Base-by-base conservation (phyloP, 2,329 filamentous ascomycete genomes). In the Ophiostoma montium region DNA sequence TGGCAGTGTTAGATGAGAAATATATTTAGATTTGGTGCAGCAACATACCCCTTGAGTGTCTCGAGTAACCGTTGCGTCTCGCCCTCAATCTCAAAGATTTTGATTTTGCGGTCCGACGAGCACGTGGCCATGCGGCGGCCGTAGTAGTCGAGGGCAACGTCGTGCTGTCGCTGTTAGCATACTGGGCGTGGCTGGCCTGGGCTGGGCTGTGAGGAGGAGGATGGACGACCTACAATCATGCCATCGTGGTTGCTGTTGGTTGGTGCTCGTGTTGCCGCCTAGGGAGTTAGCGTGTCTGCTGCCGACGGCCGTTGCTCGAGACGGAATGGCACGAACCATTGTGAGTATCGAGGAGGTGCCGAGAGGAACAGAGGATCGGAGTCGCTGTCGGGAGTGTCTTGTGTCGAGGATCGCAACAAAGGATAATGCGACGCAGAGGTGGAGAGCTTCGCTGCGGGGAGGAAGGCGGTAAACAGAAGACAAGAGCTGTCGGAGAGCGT, bases 111-210 rank as follows among this genome's bases (percentile, higher is more conserved):
- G 70, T 98, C 92, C 57, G 90, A 95, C 33, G 89, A 95, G 69
- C 92, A 96, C 57, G 92, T 98, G 55, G 92, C 92, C 59, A 98
- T 80, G 62, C 90, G 84, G 58, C 92, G 82, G 62, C 92, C 92
- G 67, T 96, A 98, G 74, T 96, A 98, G 67, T 98, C 92, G 63
- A 98, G 82, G 57, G 94, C 90, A 56, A 92, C 92, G 77, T 98
- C 92, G 67, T 98, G 92, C 90, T 87, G 57, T 60, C 10, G 18
- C 3, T 31, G 45, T 35, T 32, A 38, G 32, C 12, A 27, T 18
- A 10, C 11, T 16, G 13, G n/a, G 23, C 19, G 23, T 27, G n/a
- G 7, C 16, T 30, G 32, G 45, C 2, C 21, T 15, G 13, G 30
- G 27, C 6, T 32, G 12, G 12, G 33, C 3, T n/a, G 18, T 12